Evolutionary conservation across 2,329 filamentous ascomycete genomes (phyloP).

Genomic region (Coleophoma cylindrospora): DNA sequence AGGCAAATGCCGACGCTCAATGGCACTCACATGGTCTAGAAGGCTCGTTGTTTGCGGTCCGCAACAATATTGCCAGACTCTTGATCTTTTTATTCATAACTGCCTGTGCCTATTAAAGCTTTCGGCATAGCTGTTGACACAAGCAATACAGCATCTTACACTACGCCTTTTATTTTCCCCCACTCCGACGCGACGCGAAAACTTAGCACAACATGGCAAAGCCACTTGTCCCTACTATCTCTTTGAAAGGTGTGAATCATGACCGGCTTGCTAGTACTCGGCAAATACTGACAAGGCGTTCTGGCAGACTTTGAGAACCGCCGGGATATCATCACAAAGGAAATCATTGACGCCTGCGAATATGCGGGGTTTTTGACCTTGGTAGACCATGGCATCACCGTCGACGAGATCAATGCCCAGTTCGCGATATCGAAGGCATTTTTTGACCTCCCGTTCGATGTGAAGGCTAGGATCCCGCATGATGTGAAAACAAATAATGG

Average conservation of each 20-base stretch:
- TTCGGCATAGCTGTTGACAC: too few species aligned
- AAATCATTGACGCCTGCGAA: slow-evolving; percentile 46
- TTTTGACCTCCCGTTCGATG: slow-evolving; percentile 40
- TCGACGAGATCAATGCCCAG: slow-evolving; percentile 35
- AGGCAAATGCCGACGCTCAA: too few species aligned
- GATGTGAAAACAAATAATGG: not conserved
- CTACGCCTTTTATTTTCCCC: too few species aligned
- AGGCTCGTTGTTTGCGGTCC: too few species aligned
- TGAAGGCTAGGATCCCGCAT: slow-evolving; percentile 40
- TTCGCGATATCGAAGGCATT: slow-evolving; percentile 33
- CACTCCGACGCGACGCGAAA: too few species aligned
- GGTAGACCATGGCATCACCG: slow-evolving; percentile 37
- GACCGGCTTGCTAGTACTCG: too few species aligned
- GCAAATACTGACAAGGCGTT: too few species aligned
- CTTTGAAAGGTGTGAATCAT: not conserved
- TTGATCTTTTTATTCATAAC: too few species aligned
- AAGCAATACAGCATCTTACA: too few species aligned
- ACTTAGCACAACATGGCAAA: not conserved
- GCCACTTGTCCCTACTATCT: not conserved
- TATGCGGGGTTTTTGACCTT: slow-evolving; percentile 52
- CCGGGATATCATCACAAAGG: slow-evolving; percentile 43
- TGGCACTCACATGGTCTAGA: too few species aligned
- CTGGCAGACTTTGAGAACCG: slow-evolving; percentile 19
- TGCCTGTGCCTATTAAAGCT: too few species aligned
- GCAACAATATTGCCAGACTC: too few species aligned